phyloP scores from a whole-genome alignment of 1,284 basidiomycete species.

The Neotropicomus parvogracilis region DNA sequence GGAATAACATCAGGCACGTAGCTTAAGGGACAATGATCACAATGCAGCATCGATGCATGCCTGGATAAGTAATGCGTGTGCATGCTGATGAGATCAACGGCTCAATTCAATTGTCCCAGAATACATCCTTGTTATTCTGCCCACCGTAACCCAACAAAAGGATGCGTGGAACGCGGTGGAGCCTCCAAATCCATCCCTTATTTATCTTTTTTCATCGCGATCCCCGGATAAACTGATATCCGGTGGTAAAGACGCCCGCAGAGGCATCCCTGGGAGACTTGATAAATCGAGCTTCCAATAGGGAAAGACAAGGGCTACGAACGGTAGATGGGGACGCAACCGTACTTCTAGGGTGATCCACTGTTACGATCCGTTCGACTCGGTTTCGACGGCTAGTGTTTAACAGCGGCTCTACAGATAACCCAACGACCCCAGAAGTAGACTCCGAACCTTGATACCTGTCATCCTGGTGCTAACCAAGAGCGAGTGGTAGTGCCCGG shows the following conservation, averaged over 20 bases:
- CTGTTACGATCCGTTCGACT: neutral
- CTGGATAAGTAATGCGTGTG: constrained; percentile 1
- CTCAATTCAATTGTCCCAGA: neutral
- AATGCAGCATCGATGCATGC: neutral
- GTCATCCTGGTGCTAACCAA: neutral
- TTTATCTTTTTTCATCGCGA: neutral
- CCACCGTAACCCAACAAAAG: constrained; percentile 4
- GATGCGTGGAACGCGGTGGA: neutral
- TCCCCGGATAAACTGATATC: neutral
- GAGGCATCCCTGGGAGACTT: neutral
- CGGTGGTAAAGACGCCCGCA: neutral
- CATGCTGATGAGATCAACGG: constrained; percentile 7
- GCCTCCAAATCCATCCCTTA: neutral
- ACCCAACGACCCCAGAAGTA: neutral
- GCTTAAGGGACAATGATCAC: constrained; percentile 54
- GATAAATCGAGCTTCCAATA: neutral
- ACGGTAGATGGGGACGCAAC: neutral
- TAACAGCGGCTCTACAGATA: neutral
- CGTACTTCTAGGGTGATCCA: neutral
- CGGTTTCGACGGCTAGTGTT: neutral
- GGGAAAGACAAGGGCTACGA: neutral
- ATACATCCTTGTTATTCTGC: neutral
- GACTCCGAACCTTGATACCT: neutral
- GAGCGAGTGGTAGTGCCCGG: neutral
- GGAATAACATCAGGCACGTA: constrained; percentile 29